Evolutionary conservation across 2,329 filamentous ascomycete genomes (phyloP).

Genomic region (Colletotrichum endophyticum): DNA sequence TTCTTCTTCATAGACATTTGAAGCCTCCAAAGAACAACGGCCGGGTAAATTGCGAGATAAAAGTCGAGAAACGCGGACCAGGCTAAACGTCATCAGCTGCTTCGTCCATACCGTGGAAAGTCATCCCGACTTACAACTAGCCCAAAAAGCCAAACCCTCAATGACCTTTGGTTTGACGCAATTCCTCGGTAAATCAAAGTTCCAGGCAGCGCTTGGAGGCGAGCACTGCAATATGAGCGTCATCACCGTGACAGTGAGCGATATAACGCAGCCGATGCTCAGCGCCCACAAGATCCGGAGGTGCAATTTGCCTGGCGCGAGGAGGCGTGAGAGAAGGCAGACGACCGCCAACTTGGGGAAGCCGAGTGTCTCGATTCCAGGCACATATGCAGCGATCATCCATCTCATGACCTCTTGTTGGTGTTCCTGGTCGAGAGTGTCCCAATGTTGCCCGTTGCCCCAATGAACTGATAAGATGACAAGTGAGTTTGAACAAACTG

Average conservation of each 20-base stretch:
- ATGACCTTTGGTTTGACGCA: neutral
- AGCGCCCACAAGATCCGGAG: conserved; percentile 27
- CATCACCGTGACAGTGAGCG: conserved; percentile 22
- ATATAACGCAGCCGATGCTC: conserved; percentile 15
- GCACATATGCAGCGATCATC: conserved; percentile 28
- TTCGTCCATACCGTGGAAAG: neutral
- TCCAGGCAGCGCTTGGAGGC: conserved; percentile 26
- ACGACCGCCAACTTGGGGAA: conserved; percentile 33
- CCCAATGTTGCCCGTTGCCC: conserved; percentile 26
- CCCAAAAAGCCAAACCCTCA: neutral
- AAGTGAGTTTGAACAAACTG: neutral
- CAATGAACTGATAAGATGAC: conserved; percentile 20
- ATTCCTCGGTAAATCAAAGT: neutral
- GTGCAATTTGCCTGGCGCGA: conserved; percentile 27
- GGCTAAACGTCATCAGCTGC: neutral
- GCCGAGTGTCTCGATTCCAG: conserved; percentile 29
- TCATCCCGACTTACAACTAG: neutral
- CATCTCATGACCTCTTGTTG: conserved; percentile 15
- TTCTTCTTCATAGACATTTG: conserved; percentile 28
- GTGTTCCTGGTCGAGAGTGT: conserved; percentile 16
- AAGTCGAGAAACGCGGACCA: conserved; percentile 24
- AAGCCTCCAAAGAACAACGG: conserved; percentile 23
- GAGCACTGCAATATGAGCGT: conserved; percentile 27
- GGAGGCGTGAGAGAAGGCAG: conserved; percentile 26
- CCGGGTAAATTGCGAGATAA: conserved; percentile 28